Evolutionary conservation across 129 eudicot species (phyloP).

Genomic region (Deinandra increscens): DNA sequence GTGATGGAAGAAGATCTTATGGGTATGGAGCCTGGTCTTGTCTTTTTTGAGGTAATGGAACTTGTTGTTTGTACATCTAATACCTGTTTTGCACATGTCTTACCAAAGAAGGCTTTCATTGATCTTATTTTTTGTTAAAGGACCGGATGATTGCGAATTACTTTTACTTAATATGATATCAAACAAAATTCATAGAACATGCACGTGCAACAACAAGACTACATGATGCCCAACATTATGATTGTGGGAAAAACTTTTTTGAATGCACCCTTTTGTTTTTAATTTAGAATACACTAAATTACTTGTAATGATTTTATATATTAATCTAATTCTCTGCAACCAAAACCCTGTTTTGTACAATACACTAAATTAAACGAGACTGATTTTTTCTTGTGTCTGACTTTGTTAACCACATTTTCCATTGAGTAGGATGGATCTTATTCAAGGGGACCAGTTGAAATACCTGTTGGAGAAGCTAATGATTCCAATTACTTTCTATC

Average conservation of each 20-base stretch:
- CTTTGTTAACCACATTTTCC: neutral
- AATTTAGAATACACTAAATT: too few relatives aligned
- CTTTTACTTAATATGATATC: too few relatives aligned
- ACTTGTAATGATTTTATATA: too few relatives aligned
- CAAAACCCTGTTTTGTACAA: too few relatives aligned
- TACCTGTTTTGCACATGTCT: constrained; percentile 10
- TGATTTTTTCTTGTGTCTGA: neutral
- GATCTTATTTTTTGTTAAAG: neutral
- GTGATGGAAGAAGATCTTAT: constrained; percentile 96
- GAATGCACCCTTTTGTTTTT: too few relatives aligned
- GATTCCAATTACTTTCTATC: constrained; percentile 67
- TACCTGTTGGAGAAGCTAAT: constrained; percentile 73
- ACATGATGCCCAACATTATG: constrained; percentile 11
- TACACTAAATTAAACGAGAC: neutral
- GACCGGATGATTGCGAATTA: neutral
- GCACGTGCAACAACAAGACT: neutral
- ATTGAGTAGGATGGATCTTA: constrained; percentile 91
- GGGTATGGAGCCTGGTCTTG: constrained; percentile 96
- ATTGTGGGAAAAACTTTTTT: neutral
- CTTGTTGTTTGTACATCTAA: constrained; percentile 8
- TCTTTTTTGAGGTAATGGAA: constrained; percentile 78
- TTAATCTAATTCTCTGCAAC: too few relatives aligned
- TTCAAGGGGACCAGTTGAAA: constrained; percentile 93
- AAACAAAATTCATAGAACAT: too few relatives aligned
- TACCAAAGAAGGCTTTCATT: neutral